Evolutionary conservation across 2,329 filamentous ascomycete genomes (phyloP).

Genomic region (Penicillium sp.): DNA sequence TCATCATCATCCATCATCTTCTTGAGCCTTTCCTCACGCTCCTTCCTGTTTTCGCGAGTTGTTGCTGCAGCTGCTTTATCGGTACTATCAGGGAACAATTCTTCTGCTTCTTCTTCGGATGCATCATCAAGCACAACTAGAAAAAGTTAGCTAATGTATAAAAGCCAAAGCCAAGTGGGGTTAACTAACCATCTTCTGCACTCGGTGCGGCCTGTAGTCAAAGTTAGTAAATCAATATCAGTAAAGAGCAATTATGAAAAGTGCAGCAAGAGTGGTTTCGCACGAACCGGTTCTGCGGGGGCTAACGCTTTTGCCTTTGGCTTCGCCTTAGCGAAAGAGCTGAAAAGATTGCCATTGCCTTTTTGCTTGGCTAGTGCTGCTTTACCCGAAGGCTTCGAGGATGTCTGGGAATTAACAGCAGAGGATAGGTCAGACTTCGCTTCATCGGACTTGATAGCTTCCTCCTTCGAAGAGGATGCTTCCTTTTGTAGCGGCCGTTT

Average conservation of each 20-base stretch:
- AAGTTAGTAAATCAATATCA: background rate
- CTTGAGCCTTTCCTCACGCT: conserved; percentile 64
- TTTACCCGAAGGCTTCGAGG: conserved; percentile 40
- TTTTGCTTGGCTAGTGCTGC: conserved; percentile 54
- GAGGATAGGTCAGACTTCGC: conserved; percentile 19
- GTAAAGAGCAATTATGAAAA: background rate
- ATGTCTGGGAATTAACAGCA: conserved; percentile 27
- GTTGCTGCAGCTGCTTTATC: conserved; percentile 38
- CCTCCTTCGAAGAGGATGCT: conserved; percentile 20
- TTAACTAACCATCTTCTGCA: conserved; percentile 50
- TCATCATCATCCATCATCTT: conserved; percentile 71
- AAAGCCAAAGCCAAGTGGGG: background rate
- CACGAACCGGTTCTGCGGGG: conserved; percentile 34
- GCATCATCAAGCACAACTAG: conserved; percentile 53
- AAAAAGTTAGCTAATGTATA: conserved; percentile 25
- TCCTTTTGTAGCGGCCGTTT: conserved; percentile 41
- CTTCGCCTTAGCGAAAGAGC: conserved; percentile 72
- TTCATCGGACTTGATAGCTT: conserved; percentile 22
- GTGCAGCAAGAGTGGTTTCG: background rate
- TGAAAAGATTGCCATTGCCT: conserved; percentile 68
- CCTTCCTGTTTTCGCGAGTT: conserved; percentile 52
- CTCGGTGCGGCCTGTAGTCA: background rate
- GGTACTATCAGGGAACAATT: conserved; percentile 46
- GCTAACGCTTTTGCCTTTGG: conserved; percentile 53
- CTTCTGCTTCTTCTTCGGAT: conserved; percentile 57